Conservation (phyloP, 306 rosid genomes). For the Medicago arabica region DNA sequence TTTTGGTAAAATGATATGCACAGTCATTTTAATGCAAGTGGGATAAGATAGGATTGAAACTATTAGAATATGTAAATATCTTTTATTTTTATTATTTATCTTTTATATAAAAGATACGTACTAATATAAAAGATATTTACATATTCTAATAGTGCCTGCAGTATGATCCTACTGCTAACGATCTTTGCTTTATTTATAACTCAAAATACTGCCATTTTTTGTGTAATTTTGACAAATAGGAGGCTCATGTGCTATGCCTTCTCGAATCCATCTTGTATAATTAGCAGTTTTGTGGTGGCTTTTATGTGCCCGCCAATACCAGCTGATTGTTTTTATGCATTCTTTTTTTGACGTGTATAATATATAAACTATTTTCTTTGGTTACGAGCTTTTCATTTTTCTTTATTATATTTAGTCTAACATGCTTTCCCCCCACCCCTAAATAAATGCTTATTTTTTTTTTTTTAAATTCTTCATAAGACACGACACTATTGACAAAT, state of each 20-base stretch:
- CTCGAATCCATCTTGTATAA: neutral
- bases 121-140: too few relatives aligned
- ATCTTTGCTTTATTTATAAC: slow-evolving; percentile 2
- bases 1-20: neutral
- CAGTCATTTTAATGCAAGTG: slow-evolving; percentile 1
- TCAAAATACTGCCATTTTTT: neutral
- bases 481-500: neutral
- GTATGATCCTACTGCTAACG: slow-evolving; percentile 2
- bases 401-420: slow-evolving; percentile 15
- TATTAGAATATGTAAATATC: too few relatives aligned
- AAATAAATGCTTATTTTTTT: neutral
- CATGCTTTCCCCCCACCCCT: neutral
- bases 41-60: neutral
- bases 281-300: neutral
- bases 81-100: too few relatives aligned
- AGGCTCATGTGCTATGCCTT: slow-evolving; percentile 5
- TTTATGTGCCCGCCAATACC: slow-evolving; percentile 10
- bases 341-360: neutral
- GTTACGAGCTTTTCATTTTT: slow-evolving; percentile 15
- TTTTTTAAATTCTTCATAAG: neutral
- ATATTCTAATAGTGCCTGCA: neutral
- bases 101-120: too few relatives aligned
- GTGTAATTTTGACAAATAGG: slow-evolving; percentile 2
- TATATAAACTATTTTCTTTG: neutral
- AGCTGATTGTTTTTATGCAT: neutral